These are phyloP conservation scores for Globisporangium nunn DNA, from an alignment of 352 stramenopile species.

Conservation along the genomic window DNA sequence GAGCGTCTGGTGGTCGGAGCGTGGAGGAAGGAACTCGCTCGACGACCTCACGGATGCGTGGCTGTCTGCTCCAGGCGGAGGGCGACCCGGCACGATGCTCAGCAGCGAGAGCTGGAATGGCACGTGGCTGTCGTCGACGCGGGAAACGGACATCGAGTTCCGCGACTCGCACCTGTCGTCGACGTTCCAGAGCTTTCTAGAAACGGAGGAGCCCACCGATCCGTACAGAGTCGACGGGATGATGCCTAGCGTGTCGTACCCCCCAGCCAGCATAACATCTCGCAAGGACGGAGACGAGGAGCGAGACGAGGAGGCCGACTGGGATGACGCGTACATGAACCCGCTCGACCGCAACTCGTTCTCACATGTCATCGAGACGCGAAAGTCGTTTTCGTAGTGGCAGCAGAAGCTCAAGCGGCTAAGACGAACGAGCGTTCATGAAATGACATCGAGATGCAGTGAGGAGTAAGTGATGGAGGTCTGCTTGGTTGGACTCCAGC, in stretches of 20 bases:
- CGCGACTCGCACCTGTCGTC: conserved; percentile 28
- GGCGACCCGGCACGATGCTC: conserved; percentile 24
- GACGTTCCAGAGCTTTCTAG: conserved; percentile 22
- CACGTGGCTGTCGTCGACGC: conserved; percentile 26
- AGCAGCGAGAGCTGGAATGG: conserved; percentile 24
- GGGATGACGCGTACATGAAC: conserved; percentile 15
- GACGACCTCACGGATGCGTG: conserved; percentile 34
- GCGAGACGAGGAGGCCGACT: conserved; percentile 4
- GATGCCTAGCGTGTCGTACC: conserved; percentile 9
- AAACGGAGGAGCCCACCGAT: conserved; percentile 17
- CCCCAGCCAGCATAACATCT: background rate
- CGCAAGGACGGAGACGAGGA: conserved; percentile 10
- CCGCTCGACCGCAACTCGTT: conserved; percentile 26
- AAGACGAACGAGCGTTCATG: background rate
- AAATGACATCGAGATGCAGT: background rate
- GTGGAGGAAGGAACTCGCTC: conserved; percentile 23
- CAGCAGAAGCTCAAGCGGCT: background rate
- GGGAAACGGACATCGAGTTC: conserved; percentile 21
- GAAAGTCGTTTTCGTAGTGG: conserved; percentile 19
- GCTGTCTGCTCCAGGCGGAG: conserved; percentile 21
- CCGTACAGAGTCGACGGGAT: conserved; percentile 9
- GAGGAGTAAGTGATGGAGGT: too few relatives aligned
- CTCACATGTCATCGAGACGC: conserved; percentile 21
- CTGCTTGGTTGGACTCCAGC: too few relatives aligned
- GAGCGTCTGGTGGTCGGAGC: conserved; percentile 40